These are phyloP conservation scores for Chamaenerion angustifolium DNA, from an alignment of 345 rosid genomes.

Conservation along the genomic window DNA sequence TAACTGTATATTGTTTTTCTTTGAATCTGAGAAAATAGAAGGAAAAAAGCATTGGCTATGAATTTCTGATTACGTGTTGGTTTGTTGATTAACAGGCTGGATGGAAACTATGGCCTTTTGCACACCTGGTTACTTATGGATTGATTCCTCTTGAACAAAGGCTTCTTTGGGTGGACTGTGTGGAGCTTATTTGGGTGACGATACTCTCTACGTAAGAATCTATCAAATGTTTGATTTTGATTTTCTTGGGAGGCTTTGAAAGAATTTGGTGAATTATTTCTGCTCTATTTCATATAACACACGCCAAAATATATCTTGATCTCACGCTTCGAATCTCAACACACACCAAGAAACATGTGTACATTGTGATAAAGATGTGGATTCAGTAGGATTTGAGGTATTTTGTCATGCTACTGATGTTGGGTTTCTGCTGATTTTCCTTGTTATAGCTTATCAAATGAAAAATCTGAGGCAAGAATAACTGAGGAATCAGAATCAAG, in stretches of 20 bases:
- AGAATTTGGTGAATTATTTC: not conserved
- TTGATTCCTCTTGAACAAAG: slow-evolving; percentile 71
- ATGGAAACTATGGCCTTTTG: slow-evolving; percentile 96
- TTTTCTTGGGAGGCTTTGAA: not conserved
- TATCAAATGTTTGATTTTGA: not conserved
- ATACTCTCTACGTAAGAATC: slow-evolving; percentile 66
- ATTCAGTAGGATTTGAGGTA: too few species aligned
- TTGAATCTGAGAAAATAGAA: too few species aligned
- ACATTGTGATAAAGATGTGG: too few species aligned
- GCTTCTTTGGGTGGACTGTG: slow-evolving; percentile 94
- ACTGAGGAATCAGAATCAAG: slow-evolving; percentile 29
- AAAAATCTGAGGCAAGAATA: slow-evolving; percentile 51
- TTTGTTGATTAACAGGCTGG: slow-evolving; percentile 46
- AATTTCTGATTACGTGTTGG: not conserved
- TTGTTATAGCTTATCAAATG: slow-evolving; percentile 57
- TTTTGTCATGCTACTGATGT: too few species aligned
- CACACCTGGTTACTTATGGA: slow-evolving; percentile 76
- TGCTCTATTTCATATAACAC: too few species aligned
- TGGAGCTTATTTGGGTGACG: slow-evolving; percentile 92
- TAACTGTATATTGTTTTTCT: too few species aligned
- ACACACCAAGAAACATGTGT: too few species aligned
- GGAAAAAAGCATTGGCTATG: too few species aligned
- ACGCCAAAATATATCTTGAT: too few species aligned
- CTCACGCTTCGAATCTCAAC: not conserved
- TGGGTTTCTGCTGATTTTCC: too few species aligned